phyloP scores from a whole-genome alignment of 2,329 filamentous ascomycete species.

The Xenosphaeropsis pyriputrescens region DNA sequence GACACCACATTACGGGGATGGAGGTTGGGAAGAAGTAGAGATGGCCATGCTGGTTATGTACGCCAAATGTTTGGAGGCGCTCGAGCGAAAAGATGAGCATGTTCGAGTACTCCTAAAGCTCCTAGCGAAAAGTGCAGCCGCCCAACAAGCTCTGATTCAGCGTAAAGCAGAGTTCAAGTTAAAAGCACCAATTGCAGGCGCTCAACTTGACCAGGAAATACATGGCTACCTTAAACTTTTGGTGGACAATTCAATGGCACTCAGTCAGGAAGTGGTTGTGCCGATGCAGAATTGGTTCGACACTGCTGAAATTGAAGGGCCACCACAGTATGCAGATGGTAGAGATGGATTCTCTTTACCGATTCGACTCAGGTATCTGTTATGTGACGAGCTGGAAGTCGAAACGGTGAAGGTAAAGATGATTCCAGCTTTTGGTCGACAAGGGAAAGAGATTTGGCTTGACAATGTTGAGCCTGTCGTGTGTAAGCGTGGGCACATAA shows the following conservation, averaged over 20 bases:
- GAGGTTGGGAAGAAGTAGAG: conserved; percentile 68
- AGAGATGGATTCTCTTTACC: conserved; percentile 63
- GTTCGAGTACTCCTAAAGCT: conserved; percentile 62
- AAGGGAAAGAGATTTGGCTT: conserved; percentile 53
- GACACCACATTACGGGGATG: conserved; percentile 64
- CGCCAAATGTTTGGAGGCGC: conserved; percentile 62
- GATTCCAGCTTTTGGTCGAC: conserved; percentile 35
- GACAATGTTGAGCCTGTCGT: conserved; percentile 25
- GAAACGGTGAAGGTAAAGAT: conserved; percentile 52
- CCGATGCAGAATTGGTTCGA: conserved; percentile 63
- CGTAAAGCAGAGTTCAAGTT: conserved; percentile 17
- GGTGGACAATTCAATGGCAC: conserved; percentile 12
- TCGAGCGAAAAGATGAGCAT: conserved; percentile 66
- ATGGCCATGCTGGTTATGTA: conserved; percentile 78
- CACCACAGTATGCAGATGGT: conserved; percentile 53
- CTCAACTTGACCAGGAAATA: neutral
- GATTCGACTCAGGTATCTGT: conserved; percentile 54
- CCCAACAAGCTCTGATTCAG: conserved; percentile 32
- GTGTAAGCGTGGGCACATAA: conserved; percentile 29
- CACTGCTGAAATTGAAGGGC: conserved; percentile 49
- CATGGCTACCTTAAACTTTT: conserved; percentile 17
- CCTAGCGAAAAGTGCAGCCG: conserved; percentile 48
- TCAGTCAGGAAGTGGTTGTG: conserved; percentile 48
- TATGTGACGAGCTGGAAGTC: conserved; percentile 55
- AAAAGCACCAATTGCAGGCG: conserved; percentile 2